These are phyloP conservation scores for Litchi chinensis DNA, from an alignment of 345 rosid genomes.

Conservation along the genomic window DNA sequence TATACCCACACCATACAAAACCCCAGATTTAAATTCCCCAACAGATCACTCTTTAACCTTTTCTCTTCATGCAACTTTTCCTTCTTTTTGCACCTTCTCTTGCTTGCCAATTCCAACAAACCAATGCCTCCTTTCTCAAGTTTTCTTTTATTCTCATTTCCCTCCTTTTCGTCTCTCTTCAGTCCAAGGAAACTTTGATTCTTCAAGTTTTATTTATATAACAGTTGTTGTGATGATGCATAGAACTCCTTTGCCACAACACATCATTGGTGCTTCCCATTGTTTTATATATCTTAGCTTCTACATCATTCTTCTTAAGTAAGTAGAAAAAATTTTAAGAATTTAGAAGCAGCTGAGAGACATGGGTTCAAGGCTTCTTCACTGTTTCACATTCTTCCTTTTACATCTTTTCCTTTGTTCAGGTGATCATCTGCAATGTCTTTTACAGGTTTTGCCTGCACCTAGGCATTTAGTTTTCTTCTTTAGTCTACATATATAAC, in stretches of 20 bases:
- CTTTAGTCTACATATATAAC: neutral
- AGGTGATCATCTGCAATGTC: constrained; percentile 59
- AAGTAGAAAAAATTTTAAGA: constrained; percentile 22
- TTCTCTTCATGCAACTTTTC: constrained; percentile 35
- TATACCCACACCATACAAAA: neutral
- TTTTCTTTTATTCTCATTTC: constrained; percentile 83
- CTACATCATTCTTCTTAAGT: constrained; percentile 38
- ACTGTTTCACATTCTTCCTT: constrained; percentile 45
- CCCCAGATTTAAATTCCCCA: constrained; percentile 31
- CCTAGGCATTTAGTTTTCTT: neutral
- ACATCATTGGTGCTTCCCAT: constrained; percentile 46
- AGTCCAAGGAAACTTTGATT: constrained; percentile 86
- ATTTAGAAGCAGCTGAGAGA: constrained; percentile 24
- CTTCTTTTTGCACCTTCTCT: constrained; percentile 65
- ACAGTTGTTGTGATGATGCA: constrained; percentile 37
- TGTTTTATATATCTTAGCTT: constrained; percentile 36
- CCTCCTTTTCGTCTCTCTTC: constrained; percentile 55
- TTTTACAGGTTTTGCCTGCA: neutral
- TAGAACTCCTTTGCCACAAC: constrained; percentile 48
- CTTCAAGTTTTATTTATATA: constrained; percentile 53
- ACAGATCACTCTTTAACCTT: constrained; percentile 31
- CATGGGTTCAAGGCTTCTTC: constrained; percentile 52
- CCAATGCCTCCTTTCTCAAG: constrained; percentile 91
- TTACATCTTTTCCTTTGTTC: constrained; percentile 51
- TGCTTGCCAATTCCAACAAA: constrained; percentile 79